Base-by-base conservation (phyloP, 352 stramenopile genomes). In the Phytophthora ramorum region DNA sequence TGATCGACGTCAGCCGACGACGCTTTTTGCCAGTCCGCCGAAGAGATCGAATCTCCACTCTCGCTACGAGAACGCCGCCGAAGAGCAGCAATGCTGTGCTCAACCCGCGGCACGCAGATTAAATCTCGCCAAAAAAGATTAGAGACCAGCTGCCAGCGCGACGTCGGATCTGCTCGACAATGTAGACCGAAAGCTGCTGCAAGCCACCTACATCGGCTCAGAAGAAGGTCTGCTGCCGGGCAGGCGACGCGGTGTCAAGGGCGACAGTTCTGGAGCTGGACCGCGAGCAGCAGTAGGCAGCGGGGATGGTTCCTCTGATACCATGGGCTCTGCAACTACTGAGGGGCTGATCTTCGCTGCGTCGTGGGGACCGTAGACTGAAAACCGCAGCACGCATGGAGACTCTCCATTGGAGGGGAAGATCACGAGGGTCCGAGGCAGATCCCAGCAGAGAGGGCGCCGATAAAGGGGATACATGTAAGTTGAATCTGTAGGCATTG, bases 121-220 rank as follows among this genome's bases (percentile, higher is more conserved):
- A 67, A 67, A 67, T 67, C 52, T 67, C 41, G 51, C 34, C 30
- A 56, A 56, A 56, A 64, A 64, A 57, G 50, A 37, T 9, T 17
- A 3, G 38, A 47, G n/a, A 22, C 58, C 58, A 66, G 48, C 47
- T 66, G 58, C 26, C 7, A 26, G 7, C 8, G 30, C 54, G 43
- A 45, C 43, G 40, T 20, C 49, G 4, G 13, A 62, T 54, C 17
- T 58, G 50, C 50, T 35, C 26, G 56, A 47, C 47, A 37, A 13
- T 5, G 19, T 7, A 26, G 28, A n/a, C 20, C 47, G 8, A 41
- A 28, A 17, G 13, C 12, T 32, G 26, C 26, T 32, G 26, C 4
- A 5, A 41, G 35, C 35, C 14, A 2, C 10, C 35, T 41, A n/a
- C 35, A 14, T 38, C 35, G 35, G 9, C 35, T 8, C 4, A 41